A percentile compares a stretch with the other conserved stretches of the same genome.
These are phyloP conservation scores for Rosa chinensis DNA, from an alignment of 306 rosid species.

Conservation along the genomic window DNA sequence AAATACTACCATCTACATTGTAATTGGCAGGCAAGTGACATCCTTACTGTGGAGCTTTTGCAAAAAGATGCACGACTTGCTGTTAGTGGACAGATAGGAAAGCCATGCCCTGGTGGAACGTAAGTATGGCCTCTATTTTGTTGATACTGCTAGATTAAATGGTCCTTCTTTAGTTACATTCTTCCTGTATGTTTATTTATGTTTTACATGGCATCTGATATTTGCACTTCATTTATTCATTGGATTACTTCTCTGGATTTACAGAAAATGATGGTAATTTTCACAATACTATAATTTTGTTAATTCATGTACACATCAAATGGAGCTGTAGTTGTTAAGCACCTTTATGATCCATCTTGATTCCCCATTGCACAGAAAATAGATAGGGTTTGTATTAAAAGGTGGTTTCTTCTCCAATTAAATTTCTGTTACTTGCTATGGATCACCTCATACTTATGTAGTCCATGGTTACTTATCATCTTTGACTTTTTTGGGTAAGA, in stretches of 20 bases:
- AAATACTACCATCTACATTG: slow-evolving; percentile 21
- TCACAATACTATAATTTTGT: not conserved
- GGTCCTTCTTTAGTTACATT: slow-evolving; percentile 12
- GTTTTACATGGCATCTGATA: not conserved
- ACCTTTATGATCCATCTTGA: not conserved
- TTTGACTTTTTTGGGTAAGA: not conserved
- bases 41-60: slow-evolving; percentile 92
- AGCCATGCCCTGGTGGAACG: slow-evolving; percentile 89
- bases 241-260: not conserved
- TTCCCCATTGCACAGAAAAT: not conserved
- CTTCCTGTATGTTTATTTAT: not conserved
- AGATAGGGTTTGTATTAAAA: not conserved
- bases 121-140: slow-evolving; percentile 41
- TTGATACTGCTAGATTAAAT: slow-evolving; percentile 10
- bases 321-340: not conserved
- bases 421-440: not conserved
- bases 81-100: slow-evolving; percentile 77
- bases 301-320: not conserved
- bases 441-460: not conserved
- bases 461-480: not conserved
- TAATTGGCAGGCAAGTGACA: slow-evolving; percentile 80
- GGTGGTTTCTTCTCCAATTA: not conserved
- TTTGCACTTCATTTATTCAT: not conserved
- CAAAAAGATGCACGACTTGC: slow-evolving; percentile 93
- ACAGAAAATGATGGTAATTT: too few relatives aligned